phyloP scores from a whole-genome alignment of 257 asterid species.

The Solanum corneliomulleri region DNA sequence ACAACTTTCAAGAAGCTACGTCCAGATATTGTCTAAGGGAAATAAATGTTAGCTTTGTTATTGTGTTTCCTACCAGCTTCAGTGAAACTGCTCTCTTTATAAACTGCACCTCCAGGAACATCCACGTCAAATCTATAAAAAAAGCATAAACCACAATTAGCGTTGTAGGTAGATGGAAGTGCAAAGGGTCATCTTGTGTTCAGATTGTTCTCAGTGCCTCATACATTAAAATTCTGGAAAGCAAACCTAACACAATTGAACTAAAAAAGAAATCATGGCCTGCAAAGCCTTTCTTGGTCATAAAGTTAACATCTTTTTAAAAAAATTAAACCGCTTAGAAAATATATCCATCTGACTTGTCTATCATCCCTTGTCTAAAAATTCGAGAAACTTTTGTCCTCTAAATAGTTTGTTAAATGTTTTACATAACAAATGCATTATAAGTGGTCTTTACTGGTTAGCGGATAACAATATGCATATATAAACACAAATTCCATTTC shows the following conservation, averaged over 20 bases:
- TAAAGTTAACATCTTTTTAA: not conserved
- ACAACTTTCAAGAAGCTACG: not conserved
- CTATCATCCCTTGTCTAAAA: not conserved
- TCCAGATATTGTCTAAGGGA: not conserved
- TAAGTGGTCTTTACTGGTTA: not conserved
- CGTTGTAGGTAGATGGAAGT: not conserved
- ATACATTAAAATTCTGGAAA: not conserved
- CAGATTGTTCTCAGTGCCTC: not conserved
- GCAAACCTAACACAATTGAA: not conserved
- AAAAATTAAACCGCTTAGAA: not conserved
- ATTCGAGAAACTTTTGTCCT: not conserved
- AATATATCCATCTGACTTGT: not conserved
- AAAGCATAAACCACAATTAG: not conserved
- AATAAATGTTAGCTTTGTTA: not conserved
- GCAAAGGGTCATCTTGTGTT: not conserved
- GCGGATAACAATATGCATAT: not conserved
- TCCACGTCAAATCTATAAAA: conserved; percentile 66
- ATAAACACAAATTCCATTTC: not conserved
- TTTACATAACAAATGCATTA: not conserved
- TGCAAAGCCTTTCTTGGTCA: not conserved
- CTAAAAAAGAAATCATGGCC: not conserved
- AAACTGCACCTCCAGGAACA: conserved; percentile 95
- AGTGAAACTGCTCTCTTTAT: conserved; percentile 88
- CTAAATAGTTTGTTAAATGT: not conserved
- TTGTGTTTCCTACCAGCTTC: conserved; percentile 42